Evolutionary conservation across 2,329 filamentous ascomycete genomes (phyloP), one percentile per base, ranked within the genome.

Genomic region (Exophiala lecanii-corni): DNA sequence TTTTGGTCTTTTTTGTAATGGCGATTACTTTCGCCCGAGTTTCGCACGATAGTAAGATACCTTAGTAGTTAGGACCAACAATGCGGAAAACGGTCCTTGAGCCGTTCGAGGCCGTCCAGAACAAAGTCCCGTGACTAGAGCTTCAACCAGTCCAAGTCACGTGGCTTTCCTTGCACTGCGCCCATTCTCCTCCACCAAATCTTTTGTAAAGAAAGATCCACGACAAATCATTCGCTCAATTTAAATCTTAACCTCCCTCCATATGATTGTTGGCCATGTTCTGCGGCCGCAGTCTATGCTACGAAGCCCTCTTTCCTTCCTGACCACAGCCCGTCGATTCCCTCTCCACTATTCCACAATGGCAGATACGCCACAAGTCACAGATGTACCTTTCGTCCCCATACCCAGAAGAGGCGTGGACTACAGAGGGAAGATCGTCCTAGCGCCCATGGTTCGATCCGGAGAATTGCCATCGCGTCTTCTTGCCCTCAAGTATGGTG

Each of bases 401-500:
- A 94, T 96, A 54, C 91, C 91, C 53, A 77, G 74, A 49, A 85
- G 84, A 64, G 91, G 91, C 39, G 89, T 95, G 59, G 89, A 96
- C 71, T 97, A 96, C 68, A 80, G 91, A 56, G 85, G 86, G 67
- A 96, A 94, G 67, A 70, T 97, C 53, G 92, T 97, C 33, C 83
- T 98, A 51, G 92, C 92, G 49, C 92, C 92, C 30, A 98, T 98
- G 92, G 91, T 96, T 45, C 84, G 92, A 55, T 94, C 88, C n/a
- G 92, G 92, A 61, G 92, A 98, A 71, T 72, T 96, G 48, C 91
- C 92, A 2, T 92, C 87, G 28, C 82, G 92, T 45, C 76, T 98
- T 18, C 69, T 94, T 32, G 87, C 92, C 21, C 78, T 98, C 49
- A 86, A 94, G 60, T 97, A 98, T 64, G 92, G 92, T 54, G 92